Evolutionary conservation across 495 filamentous ascomycete genomes (phyloP).

Genomic region (Aspergillus leporis): DNA sequence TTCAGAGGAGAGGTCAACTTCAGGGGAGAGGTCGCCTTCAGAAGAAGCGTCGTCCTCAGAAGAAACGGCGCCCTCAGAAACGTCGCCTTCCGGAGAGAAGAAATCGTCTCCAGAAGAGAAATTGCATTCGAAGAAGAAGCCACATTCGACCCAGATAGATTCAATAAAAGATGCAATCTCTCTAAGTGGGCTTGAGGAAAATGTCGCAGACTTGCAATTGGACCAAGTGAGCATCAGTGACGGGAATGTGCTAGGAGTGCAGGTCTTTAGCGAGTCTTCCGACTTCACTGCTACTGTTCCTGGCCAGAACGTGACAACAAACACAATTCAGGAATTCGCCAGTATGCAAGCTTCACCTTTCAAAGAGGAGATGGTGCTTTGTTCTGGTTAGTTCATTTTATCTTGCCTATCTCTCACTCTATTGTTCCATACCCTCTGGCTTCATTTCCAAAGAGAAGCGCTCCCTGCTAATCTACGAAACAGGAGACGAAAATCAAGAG

Average conservation of each 20-base stretch:
- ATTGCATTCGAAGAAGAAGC: not conserved
- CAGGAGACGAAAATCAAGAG: not conserved
- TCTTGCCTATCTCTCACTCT: not conserved
- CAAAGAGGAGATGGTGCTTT: not conserved
- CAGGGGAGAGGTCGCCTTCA: no score
- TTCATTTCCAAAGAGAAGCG: not conserved
- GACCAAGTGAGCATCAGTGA: not conserved
- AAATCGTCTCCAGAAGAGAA: not conserved
- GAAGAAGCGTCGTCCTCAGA: not conserved
- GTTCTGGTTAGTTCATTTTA: not conserved
- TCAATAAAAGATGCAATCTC: not conserved
- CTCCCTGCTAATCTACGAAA: not conserved
- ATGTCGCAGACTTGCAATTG: not conserved
- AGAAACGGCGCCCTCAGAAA: not conserved
- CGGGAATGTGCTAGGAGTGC: not conserved
- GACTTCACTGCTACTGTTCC: not conserved
- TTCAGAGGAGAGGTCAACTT: no score
- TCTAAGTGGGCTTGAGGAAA: not conserved
- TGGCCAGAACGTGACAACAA: not conserved
- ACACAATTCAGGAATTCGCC: not conserved
- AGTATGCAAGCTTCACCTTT: not conserved
- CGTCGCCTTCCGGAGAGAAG: not conserved
- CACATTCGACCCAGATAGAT: not conserved
- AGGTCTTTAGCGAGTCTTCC: not conserved
- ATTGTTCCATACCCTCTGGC: not conserved